A percentile compares a stretch with the other conserved stretches of the same genome.
Conservation (phyloP, 345 rosid genomes). For the Conringia planisiliqua region DNA sequence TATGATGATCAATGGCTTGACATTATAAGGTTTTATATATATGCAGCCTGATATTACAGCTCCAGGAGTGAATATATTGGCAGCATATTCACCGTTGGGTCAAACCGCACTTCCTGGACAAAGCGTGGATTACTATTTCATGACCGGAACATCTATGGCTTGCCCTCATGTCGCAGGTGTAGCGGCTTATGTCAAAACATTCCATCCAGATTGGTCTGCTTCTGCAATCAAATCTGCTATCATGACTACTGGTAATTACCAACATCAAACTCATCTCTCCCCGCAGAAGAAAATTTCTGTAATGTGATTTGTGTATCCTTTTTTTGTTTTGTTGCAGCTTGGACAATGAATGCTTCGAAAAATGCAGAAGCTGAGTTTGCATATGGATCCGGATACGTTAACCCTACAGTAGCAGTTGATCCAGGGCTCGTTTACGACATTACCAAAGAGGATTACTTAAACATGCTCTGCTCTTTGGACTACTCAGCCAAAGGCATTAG, state of each 20-base stretch:
- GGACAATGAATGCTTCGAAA: constrained; percentile 34
- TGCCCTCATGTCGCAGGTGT: constrained; percentile 69
- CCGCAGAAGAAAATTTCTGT: not conserved
- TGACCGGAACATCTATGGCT: constrained; percentile 71
- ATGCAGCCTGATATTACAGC: constrained; percentile 47
- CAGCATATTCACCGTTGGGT: constrained; percentile 33
- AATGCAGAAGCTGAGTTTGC: constrained; percentile 39
- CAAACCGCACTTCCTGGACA: constrained; percentile 20
- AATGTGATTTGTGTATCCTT: not conserved
- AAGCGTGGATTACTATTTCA: constrained; percentile 26
- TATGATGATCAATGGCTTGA: not conserved
- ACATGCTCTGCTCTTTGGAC: constrained; percentile 40
- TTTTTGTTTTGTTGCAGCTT: constrained; percentile 18
- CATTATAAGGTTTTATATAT: not conserved
- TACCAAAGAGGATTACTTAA: constrained; percentile 31
- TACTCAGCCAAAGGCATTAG: constrained; percentile 4
- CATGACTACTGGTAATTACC: constrained; percentile 62
- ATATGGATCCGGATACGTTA: constrained; percentile 43
- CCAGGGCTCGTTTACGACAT: constrained; percentile 49
- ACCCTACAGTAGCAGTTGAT: constrained; percentile 33
- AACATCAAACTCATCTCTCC: not conserved
- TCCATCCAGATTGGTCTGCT: constrained; percentile 43
- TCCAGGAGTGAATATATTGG: constrained; percentile 43
- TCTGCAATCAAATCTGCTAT: constrained; percentile 67
- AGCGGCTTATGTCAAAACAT: constrained; percentile 44